Base-by-base conservation (phyloP, 768 basidiomycete genomes). In the Lactarius trivialis region DNA sequence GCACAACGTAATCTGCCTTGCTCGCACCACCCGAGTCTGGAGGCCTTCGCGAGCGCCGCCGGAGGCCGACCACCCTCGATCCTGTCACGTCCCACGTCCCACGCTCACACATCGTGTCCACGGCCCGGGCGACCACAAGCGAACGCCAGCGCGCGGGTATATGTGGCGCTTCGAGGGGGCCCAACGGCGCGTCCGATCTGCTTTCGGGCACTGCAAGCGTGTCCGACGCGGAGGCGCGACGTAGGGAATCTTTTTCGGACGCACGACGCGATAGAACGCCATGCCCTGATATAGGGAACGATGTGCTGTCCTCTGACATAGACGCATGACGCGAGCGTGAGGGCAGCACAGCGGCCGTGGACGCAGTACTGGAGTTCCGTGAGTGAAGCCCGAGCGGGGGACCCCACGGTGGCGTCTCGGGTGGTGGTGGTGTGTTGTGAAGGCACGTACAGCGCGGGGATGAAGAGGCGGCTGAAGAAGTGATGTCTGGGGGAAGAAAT, bases 201-300 rank as follows among this genome's bases (percentile, higher is more conserved):
- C 74, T 81, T 11, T 74, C 72, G 19, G 81, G 77, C n/a, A 82
- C 73, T 6, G 71, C 76, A 57, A 79, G 70, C 55, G 73, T 74
- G 53, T 82, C 85, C n/a, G 45, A 48, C 12, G 56, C n/a, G 8
- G 77, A 75, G 12, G 77, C 76, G 55, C 84, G 81, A 28, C 84
- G 78, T 4, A 76, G 71, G 7, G 72, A 68, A 39, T 85, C 84
- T 71, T 87, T 89, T 69, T 91, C 90, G 3, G 87, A 88, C 24
- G 80, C 78, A 55, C 89, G 79, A 51, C 89, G 81, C 28, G 88
- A 85, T 70, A 91, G 83, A 41, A 87, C 80, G 21, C 88, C 92
- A 69, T 91, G 91, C 2, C 79, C 89, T 7, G 88, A 92, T 26
- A 93, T 81, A 12, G 91, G 91, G 70, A 91, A 93, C 9, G 82